A percentile compares a stretch with the other conserved stretches of the same genome.
Conservation (phyloP, 2,329 filamentous ascomycete genomes). For the Hyphodiscus sp. region DNA sequence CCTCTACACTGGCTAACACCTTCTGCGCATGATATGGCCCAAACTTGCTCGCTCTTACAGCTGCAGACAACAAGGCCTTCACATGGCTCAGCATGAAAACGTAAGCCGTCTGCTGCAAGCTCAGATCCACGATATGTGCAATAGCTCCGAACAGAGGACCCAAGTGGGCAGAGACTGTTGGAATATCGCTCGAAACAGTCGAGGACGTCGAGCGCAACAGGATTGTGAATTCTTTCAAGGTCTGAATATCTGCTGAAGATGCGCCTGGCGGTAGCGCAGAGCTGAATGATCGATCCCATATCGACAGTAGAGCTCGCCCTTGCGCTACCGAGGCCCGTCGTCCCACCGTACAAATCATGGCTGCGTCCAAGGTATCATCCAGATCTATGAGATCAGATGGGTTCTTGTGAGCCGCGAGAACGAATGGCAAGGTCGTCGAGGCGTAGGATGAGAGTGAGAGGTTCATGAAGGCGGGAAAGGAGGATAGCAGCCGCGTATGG, state of each 20-base stretch:
- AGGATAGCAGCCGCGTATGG: constrained; percentile 46
- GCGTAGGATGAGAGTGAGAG: constrained; percentile 67
- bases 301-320: constrained; percentile 64
- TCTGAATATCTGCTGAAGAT: constrained; percentile 17
- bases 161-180: constrained; percentile 55
- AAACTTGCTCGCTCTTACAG: constrained; percentile 69
- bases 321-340: constrained; percentile 69
- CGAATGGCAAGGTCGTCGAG: constrained; percentile 67
- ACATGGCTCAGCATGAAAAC: constrained; percentile 71
- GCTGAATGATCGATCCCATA: constrained; percentile 69
- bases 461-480: constrained; percentile 61
- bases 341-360: constrained; percentile 72
- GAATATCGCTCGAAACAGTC: constrained; percentile 25
- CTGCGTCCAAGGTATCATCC: constrained; percentile 72
- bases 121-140: constrained; percentile 54
- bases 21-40: constrained; percentile 76
- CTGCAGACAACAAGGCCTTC: constrained; percentile 69
- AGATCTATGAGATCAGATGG: constrained; percentile 47
- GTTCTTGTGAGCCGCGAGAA: constrained; percentile 58
- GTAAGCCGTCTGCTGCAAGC: constrained; percentile 59
- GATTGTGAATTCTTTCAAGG: constrained; percentile 23
- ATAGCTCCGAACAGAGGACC: constrained; percentile 66
- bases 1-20: constrained; percentile 54
- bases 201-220: constrained; percentile 21
- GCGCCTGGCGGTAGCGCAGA: constrained; percentile 28